phyloP scores from a whole-genome alignment of 2,329 filamentous ascomycete genomes.

The Hypoxylon sp. region DNA sequence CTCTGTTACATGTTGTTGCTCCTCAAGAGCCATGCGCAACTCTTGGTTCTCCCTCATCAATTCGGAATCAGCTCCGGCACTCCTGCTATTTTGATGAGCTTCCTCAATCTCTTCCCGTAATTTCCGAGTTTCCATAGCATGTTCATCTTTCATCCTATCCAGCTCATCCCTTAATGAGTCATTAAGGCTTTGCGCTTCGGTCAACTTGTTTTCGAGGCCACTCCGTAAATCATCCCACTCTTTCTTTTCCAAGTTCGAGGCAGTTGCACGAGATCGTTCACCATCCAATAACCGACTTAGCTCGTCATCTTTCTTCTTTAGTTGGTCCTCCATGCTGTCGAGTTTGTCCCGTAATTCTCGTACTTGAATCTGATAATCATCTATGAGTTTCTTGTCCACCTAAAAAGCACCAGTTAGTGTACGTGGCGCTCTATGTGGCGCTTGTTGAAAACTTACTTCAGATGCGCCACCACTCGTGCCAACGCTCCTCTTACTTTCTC shows the following conservation, averaged over 20 bases:
- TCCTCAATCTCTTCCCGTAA: slow-evolving; percentile 76
- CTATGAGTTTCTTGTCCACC: slow-evolving; percentile 79
- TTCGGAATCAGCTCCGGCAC: slow-evolving; percentile 63
- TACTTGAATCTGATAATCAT: slow-evolving; percentile 86
- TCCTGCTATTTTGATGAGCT: slow-evolving; percentile 57
- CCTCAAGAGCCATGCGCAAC: slow-evolving; percentile 73
- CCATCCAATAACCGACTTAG: slow-evolving; percentile 72
- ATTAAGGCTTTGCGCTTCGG: slow-evolving; percentile 82
- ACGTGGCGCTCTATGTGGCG: background rate
- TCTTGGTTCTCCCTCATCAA: slow-evolving; percentile 78
- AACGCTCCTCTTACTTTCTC: slow-evolving; percentile 57
- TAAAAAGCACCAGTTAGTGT: slow-evolving; percentile 53
- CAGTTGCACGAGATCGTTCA: slow-evolving; percentile 68
- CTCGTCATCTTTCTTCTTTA: slow-evolving; percentile 81
- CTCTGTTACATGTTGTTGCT: slow-evolving; percentile 87
- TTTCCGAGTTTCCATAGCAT: slow-evolving; percentile 73
- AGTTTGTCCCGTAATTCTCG: slow-evolving; percentile 81
- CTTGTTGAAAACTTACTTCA: slow-evolving; percentile 55
- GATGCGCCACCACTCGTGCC: slow-evolving; percentile 54
- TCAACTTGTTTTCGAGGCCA: slow-evolving; percentile 80
- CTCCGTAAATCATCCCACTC: slow-evolving; percentile 77
- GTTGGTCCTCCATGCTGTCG: slow-evolving; percentile 76
- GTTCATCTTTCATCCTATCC: slow-evolving; percentile 78
- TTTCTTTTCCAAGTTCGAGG: slow-evolving; percentile 74
- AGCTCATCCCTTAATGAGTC: slow-evolving; percentile 85